phyloP scores from a whole-genome alignment of 1,284 basidiomycete genomes.

The Sanghuangporus baumii region DNA sequence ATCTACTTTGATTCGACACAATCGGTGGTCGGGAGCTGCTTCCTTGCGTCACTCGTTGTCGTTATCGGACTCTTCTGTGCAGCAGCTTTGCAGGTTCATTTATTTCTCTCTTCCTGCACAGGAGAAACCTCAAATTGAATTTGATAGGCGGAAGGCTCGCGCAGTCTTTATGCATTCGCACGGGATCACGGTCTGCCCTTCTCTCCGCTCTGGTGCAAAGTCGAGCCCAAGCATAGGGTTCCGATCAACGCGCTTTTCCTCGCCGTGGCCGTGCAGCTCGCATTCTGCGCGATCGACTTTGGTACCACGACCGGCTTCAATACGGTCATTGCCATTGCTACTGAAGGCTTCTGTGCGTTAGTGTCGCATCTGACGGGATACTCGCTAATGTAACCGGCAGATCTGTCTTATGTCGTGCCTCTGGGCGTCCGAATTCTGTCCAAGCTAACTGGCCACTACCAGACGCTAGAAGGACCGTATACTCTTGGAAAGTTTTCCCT shows the following conservation, averaged over 20 bases:
- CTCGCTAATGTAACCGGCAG: not conserved
- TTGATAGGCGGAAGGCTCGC: constrained; percentile 15
- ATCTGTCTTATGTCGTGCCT: constrained; percentile 17
- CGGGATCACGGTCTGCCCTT: constrained; percentile 17
- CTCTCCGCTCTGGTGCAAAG: constrained; percentile 13
- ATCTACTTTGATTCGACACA: constrained; percentile 17
- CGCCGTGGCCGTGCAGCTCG: constrained; percentile 13
- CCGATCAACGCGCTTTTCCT: constrained; percentile 15
- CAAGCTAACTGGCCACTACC: constrained; percentile 11
- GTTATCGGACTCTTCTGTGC: constrained; percentile 14
- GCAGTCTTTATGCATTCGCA: constrained; percentile 17
- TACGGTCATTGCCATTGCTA: constrained; percentile 17
- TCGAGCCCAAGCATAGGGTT: constrained; percentile 5
- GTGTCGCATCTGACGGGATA: not conserved
- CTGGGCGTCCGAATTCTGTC: constrained; percentile 12
- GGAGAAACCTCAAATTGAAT: not conserved
- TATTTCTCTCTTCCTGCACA: not conserved
- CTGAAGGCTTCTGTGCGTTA: constrained; percentile 16
- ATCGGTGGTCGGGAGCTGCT: constrained; percentile 12
- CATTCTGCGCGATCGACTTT: constrained; percentile 17
- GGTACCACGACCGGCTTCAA: constrained; percentile 17
- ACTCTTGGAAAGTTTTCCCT: constrained; percentile 9
- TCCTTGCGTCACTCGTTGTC: constrained; percentile 14
- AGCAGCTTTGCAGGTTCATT: constrained; percentile 7
- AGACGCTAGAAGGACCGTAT: constrained; percentile 12